phyloP scores from a whole-genome alignment of 495 filamentous ascomycete species.

The Alectoria sarmentosa region DNA sequence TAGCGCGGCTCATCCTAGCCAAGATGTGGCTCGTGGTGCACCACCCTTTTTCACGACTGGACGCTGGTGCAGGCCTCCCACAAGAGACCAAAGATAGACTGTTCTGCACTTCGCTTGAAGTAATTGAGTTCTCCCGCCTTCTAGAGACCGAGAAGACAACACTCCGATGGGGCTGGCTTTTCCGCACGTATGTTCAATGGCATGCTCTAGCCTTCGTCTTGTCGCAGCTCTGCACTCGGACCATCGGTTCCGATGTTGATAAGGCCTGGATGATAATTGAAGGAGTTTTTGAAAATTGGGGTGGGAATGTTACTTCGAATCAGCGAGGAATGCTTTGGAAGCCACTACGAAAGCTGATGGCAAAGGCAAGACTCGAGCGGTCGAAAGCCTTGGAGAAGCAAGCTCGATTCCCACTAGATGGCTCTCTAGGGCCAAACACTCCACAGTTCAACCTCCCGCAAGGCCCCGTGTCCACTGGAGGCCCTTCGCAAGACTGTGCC shows the following conservation, averaged over 20 bases:
- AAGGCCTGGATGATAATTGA: conserved; percentile 49
- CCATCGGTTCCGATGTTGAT: conserved; percentile 45
- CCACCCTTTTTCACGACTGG: conserved; percentile 30
- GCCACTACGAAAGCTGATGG: conserved; percentile 46
- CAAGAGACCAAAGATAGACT: conserved; percentile 61
- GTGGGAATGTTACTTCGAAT: conserved; percentile 36
- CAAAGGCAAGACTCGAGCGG: conserved; percentile 42
- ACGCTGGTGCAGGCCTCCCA: conserved; percentile 32
- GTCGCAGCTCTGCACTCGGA: conserved; percentile 43
- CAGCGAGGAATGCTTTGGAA: conserved; percentile 45
- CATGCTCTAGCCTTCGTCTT: conserved; percentile 50
- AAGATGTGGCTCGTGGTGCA: conserved; percentile 35
- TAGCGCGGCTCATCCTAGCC: conserved; percentile 36
- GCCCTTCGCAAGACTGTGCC: conserved; percentile 8
- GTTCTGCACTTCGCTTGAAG: conserved; percentile 47
- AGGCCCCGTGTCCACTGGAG: conserved; percentile 19
- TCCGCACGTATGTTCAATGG: conserved; percentile 55
- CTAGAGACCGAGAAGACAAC: conserved; percentile 42
- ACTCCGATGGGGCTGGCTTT: conserved; percentile 54
- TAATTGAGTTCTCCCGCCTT: conserved; percentile 49
- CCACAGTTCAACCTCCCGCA: conserved; percentile 10
- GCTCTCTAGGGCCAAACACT: conserved; percentile 21
- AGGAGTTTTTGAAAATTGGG: conserved; percentile 34
- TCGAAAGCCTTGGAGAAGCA: conserved; percentile 32
- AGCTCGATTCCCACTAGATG: conserved; percentile 26